phyloP scores from a whole-genome alignment of 305 asterid species.

The Fraxinus paxiana region DNA sequence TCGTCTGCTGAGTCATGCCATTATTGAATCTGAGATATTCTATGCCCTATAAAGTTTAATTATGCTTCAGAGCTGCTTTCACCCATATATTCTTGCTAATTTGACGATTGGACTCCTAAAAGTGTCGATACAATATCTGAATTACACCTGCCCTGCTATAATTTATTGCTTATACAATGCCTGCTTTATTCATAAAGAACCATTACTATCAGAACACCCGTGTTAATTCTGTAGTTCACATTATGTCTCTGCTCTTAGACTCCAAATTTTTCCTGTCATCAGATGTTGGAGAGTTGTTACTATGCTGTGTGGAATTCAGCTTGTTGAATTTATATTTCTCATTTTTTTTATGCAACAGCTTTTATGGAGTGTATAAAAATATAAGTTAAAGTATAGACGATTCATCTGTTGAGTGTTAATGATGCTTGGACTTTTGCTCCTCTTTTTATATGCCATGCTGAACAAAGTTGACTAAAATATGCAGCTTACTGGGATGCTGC shows the following conservation, averaged over 20 bases:
- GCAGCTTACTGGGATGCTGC: constrained; percentile 85
- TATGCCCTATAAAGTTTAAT: background rate
- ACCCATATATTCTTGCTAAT: background rate
- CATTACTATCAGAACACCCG: background rate
- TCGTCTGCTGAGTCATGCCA: background rate
- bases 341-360: background rate
- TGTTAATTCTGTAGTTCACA: background rate
- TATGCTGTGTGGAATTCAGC: constrained; percentile 16
- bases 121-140: background rate
- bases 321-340: constrained; percentile 4
- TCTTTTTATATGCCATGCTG: constrained; percentile 24
- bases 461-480: constrained; percentile 21
- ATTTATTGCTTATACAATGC: background rate
- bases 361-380: background rate
- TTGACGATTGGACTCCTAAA: background rate
- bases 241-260: background rate
- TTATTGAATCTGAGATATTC: background rate
- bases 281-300: constrained; percentile 10
- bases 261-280: constrained; percentile 9
- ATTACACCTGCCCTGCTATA: background rate
- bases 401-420: constrained; percentile 10
- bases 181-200: constrained; percentile 8
- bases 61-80: background rate
- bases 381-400: constrained; percentile 1
- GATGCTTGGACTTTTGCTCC: constrained; percentile 13